A percentile compares a stretch with the other conserved stretches of the same genome.
These are phyloP conservation scores for Calonectria pauciramosa DNA, from an alignment of 2,329 filamentous ascomycete genomes.

Conservation along the genomic window DNA sequence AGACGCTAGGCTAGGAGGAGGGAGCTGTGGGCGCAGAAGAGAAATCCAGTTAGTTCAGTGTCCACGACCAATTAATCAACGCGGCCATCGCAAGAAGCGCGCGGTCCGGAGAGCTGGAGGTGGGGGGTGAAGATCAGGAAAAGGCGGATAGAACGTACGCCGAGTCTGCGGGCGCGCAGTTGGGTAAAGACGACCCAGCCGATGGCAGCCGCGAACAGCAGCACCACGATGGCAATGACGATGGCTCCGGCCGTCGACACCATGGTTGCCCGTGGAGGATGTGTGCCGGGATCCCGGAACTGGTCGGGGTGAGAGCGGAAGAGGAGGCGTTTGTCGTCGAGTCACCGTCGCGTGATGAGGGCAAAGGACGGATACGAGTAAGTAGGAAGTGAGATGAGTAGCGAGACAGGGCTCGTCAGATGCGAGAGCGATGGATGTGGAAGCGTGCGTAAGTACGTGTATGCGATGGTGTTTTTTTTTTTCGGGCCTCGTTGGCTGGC, in stretches of 20 bases:
- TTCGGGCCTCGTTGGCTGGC: neutral
- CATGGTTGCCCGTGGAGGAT: conserved; percentile 56
- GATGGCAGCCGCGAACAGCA: conserved; percentile 68
- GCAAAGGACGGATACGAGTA: neutral
- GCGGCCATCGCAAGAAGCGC: neutral
- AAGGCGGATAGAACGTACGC: conserved; percentile 62
- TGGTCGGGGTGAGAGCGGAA: neutral
- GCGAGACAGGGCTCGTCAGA: neutral
- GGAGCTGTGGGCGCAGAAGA: conserved; percentile 64
- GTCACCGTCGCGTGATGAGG: conserved; percentile 12
- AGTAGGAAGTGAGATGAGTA: neutral
- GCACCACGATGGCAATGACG: conserved; percentile 78
- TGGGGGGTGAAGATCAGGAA: neutral
- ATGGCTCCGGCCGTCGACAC: conserved; percentile 74
- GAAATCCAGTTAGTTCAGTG: conserved; percentile 25
- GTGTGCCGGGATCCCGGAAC: neutral
- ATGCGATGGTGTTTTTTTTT: neutral
- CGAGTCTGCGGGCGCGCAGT: conserved; percentile 79
- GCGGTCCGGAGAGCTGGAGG: conserved; percentile 5
- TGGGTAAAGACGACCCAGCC: conserved; percentile 81
- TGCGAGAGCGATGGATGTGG: neutral
- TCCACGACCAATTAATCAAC: neutral
- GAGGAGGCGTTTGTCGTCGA: neutral
- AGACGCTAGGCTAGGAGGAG: conserved; percentile 75
- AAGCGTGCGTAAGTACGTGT: neutral